Evolutionary conservation across 2,329 filamentous ascomycete genomes (phyloP).

Genomic region (Corniculantispora saksenae): DNA sequence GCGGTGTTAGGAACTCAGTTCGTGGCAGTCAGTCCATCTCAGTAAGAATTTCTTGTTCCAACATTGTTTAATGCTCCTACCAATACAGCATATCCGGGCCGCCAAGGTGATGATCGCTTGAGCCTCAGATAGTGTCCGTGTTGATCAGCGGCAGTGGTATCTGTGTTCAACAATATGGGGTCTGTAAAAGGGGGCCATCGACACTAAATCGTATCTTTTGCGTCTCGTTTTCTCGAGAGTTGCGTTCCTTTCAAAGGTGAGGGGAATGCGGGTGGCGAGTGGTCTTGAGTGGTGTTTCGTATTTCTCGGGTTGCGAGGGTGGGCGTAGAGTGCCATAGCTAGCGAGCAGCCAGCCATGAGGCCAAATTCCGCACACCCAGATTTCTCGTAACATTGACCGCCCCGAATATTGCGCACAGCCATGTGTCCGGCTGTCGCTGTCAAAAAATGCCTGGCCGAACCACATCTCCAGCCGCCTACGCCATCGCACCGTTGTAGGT

Average conservation of each 20-base stretch:
- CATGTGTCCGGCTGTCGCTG: not conserved
- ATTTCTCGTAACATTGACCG: not conserved
- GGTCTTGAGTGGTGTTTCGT: not conserved
- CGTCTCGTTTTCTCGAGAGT: not conserved
- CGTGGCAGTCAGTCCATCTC: too few relatives aligned
- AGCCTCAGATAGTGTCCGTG: not conserved
- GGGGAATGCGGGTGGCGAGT: not conserved
- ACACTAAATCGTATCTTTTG: not conserved
- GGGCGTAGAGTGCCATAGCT: not conserved
- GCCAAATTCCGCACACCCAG: not conserved
- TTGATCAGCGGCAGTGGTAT: not conserved
- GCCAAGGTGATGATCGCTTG: not conserved
- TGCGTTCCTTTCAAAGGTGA: too few relatives aligned
- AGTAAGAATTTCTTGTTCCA: too few relatives aligned
- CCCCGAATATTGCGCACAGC: not conserved
- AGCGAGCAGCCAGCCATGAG: not conserved
- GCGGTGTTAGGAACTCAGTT: too few relatives aligned
- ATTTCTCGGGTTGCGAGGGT: constrained; percentile 6
- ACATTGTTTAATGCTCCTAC: too few relatives aligned
- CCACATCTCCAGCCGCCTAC: not conserved
- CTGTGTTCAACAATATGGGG: not conserved
- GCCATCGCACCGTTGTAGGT: not conserved
- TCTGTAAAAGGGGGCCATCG: constrained; percentile 11
- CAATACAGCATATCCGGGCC: too few relatives aligned
- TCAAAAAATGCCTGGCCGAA: not conserved